Conservation (phyloP, 768 basidiomycete genomes). For the Lentinula sp. region DNA sequence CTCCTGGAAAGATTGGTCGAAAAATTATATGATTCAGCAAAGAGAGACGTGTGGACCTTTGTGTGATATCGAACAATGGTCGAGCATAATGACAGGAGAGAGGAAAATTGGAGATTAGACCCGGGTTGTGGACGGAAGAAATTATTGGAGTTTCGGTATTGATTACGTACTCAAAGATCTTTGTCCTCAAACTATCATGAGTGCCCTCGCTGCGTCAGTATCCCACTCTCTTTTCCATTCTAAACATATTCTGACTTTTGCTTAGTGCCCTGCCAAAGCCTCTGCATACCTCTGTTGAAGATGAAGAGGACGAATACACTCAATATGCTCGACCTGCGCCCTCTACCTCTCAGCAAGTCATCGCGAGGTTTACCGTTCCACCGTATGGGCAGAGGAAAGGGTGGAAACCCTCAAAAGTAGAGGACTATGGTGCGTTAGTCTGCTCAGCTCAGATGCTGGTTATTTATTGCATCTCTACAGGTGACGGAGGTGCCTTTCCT, state of each 20-base stretch:
- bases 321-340: slow-evolving; percentile 17
- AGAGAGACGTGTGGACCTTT: slow-evolving; percentile 47
- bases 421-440: slow-evolving; percentile 70
- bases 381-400: slow-evolving; percentile 80
- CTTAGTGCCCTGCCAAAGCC: slow-evolving; percentile 63
- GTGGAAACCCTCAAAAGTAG: slow-evolving; percentile 80
- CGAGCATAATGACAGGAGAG: slow-evolving; percentile 56
- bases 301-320: slow-evolving; percentile 55
- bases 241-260: background rate
- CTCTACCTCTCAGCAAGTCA: slow-evolving; percentile 31
- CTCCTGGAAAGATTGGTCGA: slow-evolving; percentile 48
- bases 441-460: background rate
- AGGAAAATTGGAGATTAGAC: background rate
- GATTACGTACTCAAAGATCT: background rate
- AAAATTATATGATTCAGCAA: background rate
- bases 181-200: slow-evolving; percentile 13
- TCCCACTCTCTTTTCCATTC: background rate
- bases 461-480: slow-evolving; percentile 26
- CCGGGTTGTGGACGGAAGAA: background rate
- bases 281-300: slow-evolving; percentile 42
- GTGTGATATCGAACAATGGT: slow-evolving; percentile 94
- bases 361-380: slow-evolving; percentile 55
- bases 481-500: slow-evolving; percentile 83
- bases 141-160: background rate
- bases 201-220: slow-evolving; percentile 75